These are phyloP conservation scores for Wickerhamiella brachini DNA, from an alignment of 805 yeast genomes.

Conservation along the genomic window DNA sequence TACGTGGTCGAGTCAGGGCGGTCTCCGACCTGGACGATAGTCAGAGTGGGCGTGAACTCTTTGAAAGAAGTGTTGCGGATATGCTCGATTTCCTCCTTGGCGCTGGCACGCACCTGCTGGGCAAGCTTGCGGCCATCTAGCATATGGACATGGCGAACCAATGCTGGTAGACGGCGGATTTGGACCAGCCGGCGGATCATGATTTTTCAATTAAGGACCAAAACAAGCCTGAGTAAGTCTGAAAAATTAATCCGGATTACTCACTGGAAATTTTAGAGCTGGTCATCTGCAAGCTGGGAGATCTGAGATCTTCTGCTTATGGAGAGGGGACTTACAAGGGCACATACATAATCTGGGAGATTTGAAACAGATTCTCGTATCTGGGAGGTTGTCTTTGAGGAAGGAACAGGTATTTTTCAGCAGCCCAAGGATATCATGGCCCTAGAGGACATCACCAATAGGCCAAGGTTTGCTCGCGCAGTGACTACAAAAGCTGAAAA, in stretches of 20 bases:
- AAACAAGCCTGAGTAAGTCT: neutral
- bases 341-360: too few relatives aligned
- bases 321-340: too few relatives aligned
- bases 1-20: conserved; percentile 89
- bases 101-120: conserved; percentile 34
- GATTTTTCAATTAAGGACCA: neutral
- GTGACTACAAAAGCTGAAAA: neutral
- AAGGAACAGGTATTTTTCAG: too few relatives aligned
- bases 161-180: neutral
- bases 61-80: conserved; percentile 30
- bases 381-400: too few relatives aligned
- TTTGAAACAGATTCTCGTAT: too few relatives aligned
- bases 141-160: conserved; percentile 7
- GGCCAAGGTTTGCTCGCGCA: neutral
- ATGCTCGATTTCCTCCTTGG: conserved; percentile 36
- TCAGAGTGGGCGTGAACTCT: conserved; percentile 58
- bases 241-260: neutral
- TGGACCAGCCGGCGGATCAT: neutral
- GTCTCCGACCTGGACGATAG: conserved; percentile 79
- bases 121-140: conserved; percentile 55
- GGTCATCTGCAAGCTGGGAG: too few relatives aligned
- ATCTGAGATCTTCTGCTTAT: too few relatives aligned
- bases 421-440: neutral
- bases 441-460: neutral
- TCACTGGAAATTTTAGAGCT: neutral